Conservation (phyloP, 208 protist species). For the Herpetomonas samuelpessoai region DNA sequence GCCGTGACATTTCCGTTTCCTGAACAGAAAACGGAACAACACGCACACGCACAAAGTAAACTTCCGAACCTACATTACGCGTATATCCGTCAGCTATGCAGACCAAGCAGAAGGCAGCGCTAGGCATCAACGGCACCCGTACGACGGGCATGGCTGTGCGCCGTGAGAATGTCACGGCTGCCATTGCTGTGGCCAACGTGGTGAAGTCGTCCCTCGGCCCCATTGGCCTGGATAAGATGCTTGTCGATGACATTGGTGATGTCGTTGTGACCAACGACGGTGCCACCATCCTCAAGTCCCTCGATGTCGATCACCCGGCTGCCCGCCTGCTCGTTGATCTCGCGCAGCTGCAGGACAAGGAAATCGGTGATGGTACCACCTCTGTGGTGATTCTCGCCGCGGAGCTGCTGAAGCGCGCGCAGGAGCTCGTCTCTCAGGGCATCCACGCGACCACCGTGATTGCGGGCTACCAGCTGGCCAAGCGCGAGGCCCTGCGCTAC, state of each 20-base stretch:
- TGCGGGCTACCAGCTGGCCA: constrained; percentile 97
- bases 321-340: constrained; percentile 98
- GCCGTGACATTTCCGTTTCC: background rate
- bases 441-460: constrained; percentile 99
- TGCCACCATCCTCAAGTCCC: constrained; percentile 94
- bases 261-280: constrained; percentile 99
- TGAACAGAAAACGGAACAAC: background rate
- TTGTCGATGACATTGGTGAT: constrained; percentile 99
- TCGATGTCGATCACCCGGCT: constrained; percentile 95
- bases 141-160: constrained; percentile 95
- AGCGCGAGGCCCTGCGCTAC: constrained; percentile 95
- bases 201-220: constrained; percentile 99
- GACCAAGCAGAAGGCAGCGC: constrained; percentile 80
- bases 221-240: constrained; percentile 99
- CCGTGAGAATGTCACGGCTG: constrained; percentile 97
- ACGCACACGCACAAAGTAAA: constrained; percentile 6
- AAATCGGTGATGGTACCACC: constrained; percentile 99
- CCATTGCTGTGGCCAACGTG: constrained; percentile 97
- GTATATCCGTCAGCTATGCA: constrained; percentile 48
- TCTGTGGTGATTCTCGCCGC: constrained; percentile 99
- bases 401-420: constrained; percentile 98
- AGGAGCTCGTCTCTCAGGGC: constrained; percentile 96
- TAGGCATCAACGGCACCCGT: constrained; percentile 95
- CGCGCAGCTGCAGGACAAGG: constrained; percentile 98
- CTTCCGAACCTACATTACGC: background rate